These are phyloP conservation scores for Hypoxylon sp. DNA, from an alignment of 2,329 filamentous ascomycete genomes.

Conservation along the genomic window DNA sequence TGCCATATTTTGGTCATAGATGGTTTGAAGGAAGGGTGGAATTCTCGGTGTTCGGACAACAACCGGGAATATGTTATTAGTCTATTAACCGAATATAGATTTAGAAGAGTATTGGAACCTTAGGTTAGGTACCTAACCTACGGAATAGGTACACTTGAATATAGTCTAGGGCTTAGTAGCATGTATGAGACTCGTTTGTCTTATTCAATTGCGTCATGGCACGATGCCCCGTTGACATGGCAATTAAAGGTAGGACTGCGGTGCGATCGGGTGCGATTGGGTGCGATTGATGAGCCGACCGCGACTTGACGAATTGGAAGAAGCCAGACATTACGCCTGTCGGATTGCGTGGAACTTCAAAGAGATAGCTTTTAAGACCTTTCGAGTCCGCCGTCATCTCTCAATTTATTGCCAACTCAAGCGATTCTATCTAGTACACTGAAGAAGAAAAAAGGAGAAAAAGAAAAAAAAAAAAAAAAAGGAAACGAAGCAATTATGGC, in stretches of 20 bases:
- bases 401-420: neutral
- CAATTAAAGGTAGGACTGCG: neutral
- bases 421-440: neutral
- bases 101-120: neutral
- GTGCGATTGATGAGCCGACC: neutral
- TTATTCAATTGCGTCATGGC: slow-evolving; percentile 1
- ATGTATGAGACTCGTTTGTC: neutral
- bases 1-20: neutral
- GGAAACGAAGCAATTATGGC: slow-evolving; percentile 54
- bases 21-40: neutral
- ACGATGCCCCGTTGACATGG: neutral
- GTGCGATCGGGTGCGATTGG: no score
- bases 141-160: no score
- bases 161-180: neutral
- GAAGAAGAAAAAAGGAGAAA: neutral
- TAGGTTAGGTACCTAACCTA: no score
- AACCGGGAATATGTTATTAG: neutral
- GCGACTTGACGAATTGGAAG: neutral
- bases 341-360: slow-evolving; percentile 2
- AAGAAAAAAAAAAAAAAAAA: neutral
- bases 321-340: neutral
- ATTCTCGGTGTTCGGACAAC: neutral
- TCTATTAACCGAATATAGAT: neutral
- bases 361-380: neutral
- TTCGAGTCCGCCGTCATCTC: neutral